Base-by-base conservation (phyloP, 2,329 filamentous ascomycete species). In the Domatiomyces globalis region DNA sequence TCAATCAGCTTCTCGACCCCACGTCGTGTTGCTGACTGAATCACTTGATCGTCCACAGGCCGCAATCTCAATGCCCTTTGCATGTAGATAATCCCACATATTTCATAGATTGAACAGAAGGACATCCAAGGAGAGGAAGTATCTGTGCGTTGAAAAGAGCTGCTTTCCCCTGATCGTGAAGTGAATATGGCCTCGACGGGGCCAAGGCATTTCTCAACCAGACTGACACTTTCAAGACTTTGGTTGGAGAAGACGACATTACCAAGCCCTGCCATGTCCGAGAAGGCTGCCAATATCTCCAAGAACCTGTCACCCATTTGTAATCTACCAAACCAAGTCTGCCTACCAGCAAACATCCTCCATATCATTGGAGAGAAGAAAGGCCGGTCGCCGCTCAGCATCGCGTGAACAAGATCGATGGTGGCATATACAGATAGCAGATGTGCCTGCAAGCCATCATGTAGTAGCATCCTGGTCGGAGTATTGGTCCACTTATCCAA, bases 401-500 rank as follows among this genome's bases (percentile, higher is more conserved):
- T 56, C 1, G 69, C 63, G 8, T 69, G 66, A 0, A 69, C 72
- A 8, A 73, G 61, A 51, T 73, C 70, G 50, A 69, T 67, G 0
- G 70, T 71, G 2, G 65, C 65, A 45, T 72, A 73, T 46, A 71
- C 69, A 0, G 70, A 71, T 5, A 72, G 51, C 45, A 73, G 67
- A 56, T 72, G 45, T 22, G 56, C 53, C 15, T 51, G 52, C 9
- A 61, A 50, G 1, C 59, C 59, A 7, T 53, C 48, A 45, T 56
- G 53, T 42, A 51, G 39, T 17, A 51, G 49, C 6, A 54, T 29
- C 43, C 52, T 50, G 15, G 7, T 43, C 7, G 39, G 39, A n/a
- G 39, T 43, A 43, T 43, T 43, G 39, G 39, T 4, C 55, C 51
- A 56, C 18, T 62, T 61, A 18, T 61, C 59, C 4, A 70, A 54